These are phyloP conservation scores for Stephanodiscus triporus DNA, from an alignment of 108 stramenopile species.

Conservation along the genomic window DNA sequence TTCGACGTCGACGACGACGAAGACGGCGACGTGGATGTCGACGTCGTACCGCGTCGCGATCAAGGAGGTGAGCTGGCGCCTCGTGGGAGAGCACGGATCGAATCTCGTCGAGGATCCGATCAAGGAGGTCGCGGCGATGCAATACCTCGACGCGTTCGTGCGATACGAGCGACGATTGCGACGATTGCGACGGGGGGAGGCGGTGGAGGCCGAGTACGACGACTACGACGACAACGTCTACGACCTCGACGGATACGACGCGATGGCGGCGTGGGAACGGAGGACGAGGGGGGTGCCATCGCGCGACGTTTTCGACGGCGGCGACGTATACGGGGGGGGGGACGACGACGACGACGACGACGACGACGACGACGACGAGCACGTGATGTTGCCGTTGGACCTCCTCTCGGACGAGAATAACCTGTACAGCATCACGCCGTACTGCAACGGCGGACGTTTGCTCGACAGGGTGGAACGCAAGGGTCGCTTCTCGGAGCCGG, in stretches of 20 bases:
- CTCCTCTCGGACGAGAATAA: conserved; percentile 75
- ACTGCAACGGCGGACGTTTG: conserved; percentile 88
- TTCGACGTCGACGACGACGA: background rate
- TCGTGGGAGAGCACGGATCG: conserved; percentile 63
- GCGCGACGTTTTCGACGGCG: no score
- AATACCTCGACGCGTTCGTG: conserved; percentile 65
- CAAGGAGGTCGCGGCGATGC: conserved; percentile 86
- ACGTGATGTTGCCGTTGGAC: conserved; percentile 79
- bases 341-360: conserved; percentile 14
- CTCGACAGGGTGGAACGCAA: conserved; percentile 79
- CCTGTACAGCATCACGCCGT: conserved; percentile 90
- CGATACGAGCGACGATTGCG: conserved; percentile 19
- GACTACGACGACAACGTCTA: conserved; percentile 10
- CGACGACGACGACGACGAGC: conserved; percentile 52
- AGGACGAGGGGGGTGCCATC: no score
- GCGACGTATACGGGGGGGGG: no score
- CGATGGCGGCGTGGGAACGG: no score
- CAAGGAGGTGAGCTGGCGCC: conserved; percentile 83
- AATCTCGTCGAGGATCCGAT: conserved; percentile 83
- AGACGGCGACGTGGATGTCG: conserved; percentile 63
- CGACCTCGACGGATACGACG: background rate
- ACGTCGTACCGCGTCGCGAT: conserved; percentile 74
- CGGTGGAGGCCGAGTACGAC: background rate
- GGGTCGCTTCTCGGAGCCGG: conserved; percentile 76
- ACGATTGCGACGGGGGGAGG: background rate